These are phyloP conservation scores for Xylaria sp. DNA, from an alignment of 2,329 filamentous ascomycete species.

Conservation along the genomic window DNA sequence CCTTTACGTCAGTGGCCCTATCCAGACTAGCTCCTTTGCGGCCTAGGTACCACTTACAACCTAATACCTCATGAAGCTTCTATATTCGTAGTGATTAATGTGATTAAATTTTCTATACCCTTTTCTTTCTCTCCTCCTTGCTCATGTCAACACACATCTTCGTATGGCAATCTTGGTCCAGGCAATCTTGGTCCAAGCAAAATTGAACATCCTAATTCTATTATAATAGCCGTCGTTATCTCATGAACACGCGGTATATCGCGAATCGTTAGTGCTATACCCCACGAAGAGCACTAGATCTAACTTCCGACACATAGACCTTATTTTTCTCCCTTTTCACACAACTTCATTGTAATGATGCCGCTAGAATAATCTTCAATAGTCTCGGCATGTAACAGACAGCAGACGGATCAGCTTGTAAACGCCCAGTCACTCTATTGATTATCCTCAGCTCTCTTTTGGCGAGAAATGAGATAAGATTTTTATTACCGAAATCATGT, in stretches of 20 bases:
- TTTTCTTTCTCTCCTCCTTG: background rate
- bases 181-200: too few relatives aligned
- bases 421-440: background rate
- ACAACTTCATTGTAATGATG: background rate
- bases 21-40: conserved; percentile 5
- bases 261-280: background rate
- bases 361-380: background rate
- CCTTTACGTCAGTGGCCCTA: conserved; percentile 17
- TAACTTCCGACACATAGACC: background rate
- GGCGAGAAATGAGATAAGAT: conserved; percentile 9
- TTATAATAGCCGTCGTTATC: too few relatives aligned
- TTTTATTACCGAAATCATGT: conserved; percentile 48
- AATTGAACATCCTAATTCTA: too few relatives aligned
- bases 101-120: background rate
- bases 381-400: background rate
- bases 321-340: background rate
- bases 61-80: too few relatives aligned
- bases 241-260: background rate
- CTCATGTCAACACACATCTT: too few relatives aligned
- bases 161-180: too few relatives aligned
- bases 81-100: background rate
- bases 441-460: background rate
- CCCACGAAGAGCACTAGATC: background rate
- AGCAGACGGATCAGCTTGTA: background rate
- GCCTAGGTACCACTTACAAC: background rate